These are phyloP conservation scores for Penicillium sp. DNA, from an alignment of 2,329 filamentous ascomycete genomes.

Conservation along the genomic window DNA sequence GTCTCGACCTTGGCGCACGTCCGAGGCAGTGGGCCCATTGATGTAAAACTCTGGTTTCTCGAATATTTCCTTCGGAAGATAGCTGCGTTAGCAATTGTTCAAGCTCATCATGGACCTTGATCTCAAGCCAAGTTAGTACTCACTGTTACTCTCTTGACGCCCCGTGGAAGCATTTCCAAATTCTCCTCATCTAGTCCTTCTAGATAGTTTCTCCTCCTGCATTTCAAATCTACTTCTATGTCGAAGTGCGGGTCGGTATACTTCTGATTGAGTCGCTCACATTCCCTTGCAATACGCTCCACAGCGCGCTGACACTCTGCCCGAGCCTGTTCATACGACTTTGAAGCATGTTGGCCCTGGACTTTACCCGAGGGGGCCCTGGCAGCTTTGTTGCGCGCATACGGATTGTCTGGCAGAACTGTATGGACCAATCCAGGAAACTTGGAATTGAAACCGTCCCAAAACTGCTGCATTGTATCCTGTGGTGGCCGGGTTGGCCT, in stretches of 20 bases:
- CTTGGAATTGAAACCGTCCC: constrained; percentile 62
- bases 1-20: constrained; percentile 67
- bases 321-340: constrained; percentile 64
- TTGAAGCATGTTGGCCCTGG: constrained; percentile 49
- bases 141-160: constrained; percentile 62
- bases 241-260: constrained; percentile 80
- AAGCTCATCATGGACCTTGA: no score
- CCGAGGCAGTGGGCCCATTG: constrained; percentile 65
- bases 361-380: constrained; percentile 49
- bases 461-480: constrained; percentile 61
- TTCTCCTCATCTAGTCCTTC: constrained; percentile 38
- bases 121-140: no score
- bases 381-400: constrained; percentile 51
- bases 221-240: constrained; percentile 66
- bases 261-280: constrained; percentile 69
- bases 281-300: constrained; percentile 53
- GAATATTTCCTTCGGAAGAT: constrained; percentile 56
- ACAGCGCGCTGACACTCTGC: constrained; percentile 58
- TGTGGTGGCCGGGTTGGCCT: constrained; percentile 55
- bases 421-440: constrained; percentile 64
- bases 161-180: constrained; percentile 52
- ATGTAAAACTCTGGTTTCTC: constrained; percentile 68
- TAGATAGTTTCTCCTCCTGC: constrained; percentile 45
- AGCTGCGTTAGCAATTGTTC: constrained; percentile 8
- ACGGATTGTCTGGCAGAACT: constrained; percentile 60